phyloP scores from a whole-genome alignment of 2,329 filamentous ascomycete species.

The Ramularia collo-cygni region DNA sequence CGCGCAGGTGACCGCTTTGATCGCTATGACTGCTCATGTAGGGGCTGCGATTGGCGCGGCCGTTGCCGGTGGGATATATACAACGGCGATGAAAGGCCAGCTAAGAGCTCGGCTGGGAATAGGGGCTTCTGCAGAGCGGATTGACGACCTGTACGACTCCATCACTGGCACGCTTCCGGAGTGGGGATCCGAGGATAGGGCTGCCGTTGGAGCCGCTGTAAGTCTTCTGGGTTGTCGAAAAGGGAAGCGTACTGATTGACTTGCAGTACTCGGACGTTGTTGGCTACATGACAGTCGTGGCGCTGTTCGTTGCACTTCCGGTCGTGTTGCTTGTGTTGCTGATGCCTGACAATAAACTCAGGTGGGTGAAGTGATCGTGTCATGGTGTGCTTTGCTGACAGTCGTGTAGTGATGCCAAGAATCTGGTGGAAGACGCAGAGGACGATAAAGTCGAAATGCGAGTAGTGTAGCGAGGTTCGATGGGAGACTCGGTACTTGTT shows the following conservation, averaged over 20 bases:
- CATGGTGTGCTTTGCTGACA: no score
- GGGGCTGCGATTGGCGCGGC: constrained; percentile 37
- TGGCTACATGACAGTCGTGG: constrained; percentile 17
- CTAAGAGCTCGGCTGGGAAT: constrained; percentile 34
- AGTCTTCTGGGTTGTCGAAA: constrained; percentile 1
- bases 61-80: constrained; percentile 46
- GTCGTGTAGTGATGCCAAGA: no score
- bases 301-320: constrained; percentile 8
- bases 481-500: no score
- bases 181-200: constrained; percentile 37
- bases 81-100: constrained; percentile 36
- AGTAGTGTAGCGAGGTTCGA: no score
- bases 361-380: no score
- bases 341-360: constrained; percentile 12
- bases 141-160: constrained; percentile 40
- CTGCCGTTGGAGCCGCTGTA: constrained; percentile 33
- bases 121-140: constrained; percentile 23
- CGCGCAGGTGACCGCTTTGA: constrained; percentile 43
- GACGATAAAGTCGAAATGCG: no score
- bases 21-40: constrained; percentile 29
- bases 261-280: constrained; percentile 18
- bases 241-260: constrained; percentile 22
- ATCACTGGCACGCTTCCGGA: constrained; percentile 38
- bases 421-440: no score
- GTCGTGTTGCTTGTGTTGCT: constrained; percentile 9